These are phyloP conservation scores for Alternaria metachromatica DNA, from an alignment of 2,329 filamentous ascomycete genomes.

Conservation along the genomic window DNA sequence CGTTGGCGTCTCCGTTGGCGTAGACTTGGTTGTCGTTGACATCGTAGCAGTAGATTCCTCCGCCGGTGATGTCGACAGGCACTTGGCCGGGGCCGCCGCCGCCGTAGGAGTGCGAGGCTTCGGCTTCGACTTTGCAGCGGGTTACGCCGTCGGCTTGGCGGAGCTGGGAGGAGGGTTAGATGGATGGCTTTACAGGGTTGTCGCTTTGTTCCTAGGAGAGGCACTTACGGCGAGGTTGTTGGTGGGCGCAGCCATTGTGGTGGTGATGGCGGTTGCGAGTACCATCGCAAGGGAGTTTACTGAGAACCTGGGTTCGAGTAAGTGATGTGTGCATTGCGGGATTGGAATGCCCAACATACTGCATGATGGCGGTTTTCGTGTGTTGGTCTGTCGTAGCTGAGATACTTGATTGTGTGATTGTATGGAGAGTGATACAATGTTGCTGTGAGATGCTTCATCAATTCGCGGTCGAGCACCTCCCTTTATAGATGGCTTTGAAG, in stretches of 20 bases:
- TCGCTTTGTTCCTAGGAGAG: too few relatives aligned
- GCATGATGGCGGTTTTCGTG: not conserved
- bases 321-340: too few relatives aligned
- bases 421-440: not conserved
- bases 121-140: not conserved
- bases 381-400: not conserved
- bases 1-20: accelerated
- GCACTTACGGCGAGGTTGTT: not conserved
- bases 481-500: not conserved
- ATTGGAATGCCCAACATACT: too few relatives aligned
- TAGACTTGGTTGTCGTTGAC: not conserved
- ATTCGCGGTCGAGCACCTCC: not conserved
- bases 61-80: accelerated
- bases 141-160: not conserved
- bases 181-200: too few relatives aligned
- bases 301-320: not conserved
- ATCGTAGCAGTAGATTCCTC: not conserved
- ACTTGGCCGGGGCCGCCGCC: not conserved
- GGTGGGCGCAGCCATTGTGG: not conserved
- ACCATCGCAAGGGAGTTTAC: not conserved
- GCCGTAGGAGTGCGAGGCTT: not conserved
- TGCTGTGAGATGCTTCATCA: not conserved
- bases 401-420: not conserved
- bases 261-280: not conserved
- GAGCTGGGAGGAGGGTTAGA: not conserved